phyloP scores from a whole-genome alignment of 148 eudicot species.

The Fagopyrum esculentum region DNA sequence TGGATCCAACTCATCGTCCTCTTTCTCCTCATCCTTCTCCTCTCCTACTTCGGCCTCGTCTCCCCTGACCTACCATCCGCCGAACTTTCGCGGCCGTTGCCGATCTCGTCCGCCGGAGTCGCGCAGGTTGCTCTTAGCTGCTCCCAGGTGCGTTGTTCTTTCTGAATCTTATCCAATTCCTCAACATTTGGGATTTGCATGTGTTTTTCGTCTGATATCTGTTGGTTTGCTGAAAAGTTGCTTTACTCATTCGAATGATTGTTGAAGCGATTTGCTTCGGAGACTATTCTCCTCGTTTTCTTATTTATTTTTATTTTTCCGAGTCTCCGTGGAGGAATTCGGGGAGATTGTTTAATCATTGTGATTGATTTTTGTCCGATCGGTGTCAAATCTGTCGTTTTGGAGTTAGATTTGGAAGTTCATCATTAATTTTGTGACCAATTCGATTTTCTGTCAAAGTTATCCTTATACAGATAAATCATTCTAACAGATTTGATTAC shows the following conservation, averaged over 20 bases:
- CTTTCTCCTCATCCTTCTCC: conserved; percentile 34
- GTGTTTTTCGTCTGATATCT: background rate
- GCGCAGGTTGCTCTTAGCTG: background rate
- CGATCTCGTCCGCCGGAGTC: background rate
- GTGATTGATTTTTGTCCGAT: background rate
- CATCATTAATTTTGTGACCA: background rate
- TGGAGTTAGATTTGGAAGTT: background rate
- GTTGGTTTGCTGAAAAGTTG: background rate
- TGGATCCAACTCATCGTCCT: conserved; percentile 44
- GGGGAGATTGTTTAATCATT: background rate
- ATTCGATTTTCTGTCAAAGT: background rate
- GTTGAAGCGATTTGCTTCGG: background rate
- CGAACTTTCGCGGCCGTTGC: conserved; percentile 6
- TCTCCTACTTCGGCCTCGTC: conserved; percentile 21
- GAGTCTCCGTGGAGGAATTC: background rate
- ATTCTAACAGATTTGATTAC: no score
- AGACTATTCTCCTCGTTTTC: background rate
- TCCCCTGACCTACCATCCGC: conserved; percentile 18
- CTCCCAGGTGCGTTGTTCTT: background rate
- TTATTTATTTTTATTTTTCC: background rate
- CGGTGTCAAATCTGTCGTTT: background rate
- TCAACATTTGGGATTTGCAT: background rate
- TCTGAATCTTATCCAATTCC: background rate
- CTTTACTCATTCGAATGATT: background rate
- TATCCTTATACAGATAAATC: no score